Conservation (phyloP, 2,329 filamentous ascomycete species). For the Pyrenophora graminea region DNA sequence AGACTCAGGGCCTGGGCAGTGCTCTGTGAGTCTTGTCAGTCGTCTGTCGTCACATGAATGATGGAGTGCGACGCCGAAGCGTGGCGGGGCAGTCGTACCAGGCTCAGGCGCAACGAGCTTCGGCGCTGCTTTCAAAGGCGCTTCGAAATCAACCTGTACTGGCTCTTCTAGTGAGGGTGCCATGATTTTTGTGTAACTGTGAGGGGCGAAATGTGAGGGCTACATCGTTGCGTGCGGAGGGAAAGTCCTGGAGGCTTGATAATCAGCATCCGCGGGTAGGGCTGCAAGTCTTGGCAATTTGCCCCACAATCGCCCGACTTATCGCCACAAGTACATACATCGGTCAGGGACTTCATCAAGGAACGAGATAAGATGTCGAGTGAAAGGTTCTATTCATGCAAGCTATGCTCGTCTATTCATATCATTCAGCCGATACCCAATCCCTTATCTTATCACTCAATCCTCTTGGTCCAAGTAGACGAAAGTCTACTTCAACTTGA, state of each 20-base stretch:
- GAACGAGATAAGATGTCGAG: neutral
- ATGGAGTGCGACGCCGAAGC: conserved; percentile 46
- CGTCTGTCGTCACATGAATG: neutral
- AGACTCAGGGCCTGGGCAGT: conserved; percentile 90
- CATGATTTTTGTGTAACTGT: conserved; percentile 56
- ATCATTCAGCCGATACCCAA: neutral
- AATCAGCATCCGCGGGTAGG: conserved; percentile 37
- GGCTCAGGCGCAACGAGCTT: conserved; percentile 92
- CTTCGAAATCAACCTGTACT: conserved; percentile 68
- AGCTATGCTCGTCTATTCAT: conserved; percentile 25
- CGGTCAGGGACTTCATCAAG: neutral
- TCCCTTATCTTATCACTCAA: neutral
- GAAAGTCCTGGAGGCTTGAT: conserved; percentile 36
- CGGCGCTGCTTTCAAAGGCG: conserved; percentile 77
- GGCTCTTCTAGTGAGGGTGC: conserved; percentile 79
- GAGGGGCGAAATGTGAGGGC: conserved; percentile 13
- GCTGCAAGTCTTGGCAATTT: conserved; percentile 31
- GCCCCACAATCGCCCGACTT: conserved; percentile 30
- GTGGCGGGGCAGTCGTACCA: conserved; percentile 49
- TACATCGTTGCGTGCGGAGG: conserved; percentile 27
- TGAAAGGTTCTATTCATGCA: conserved; percentile 21
- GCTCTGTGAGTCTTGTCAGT: conserved; percentile 58
- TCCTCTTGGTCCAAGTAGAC: neutral
- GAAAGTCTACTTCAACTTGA: conserved; percentile 63
- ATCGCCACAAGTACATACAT: neutral